Evolutionary conservation across 2,329 filamentous ascomycete species (phyloP).

Genomic region (Cadophora malorum): DNA sequence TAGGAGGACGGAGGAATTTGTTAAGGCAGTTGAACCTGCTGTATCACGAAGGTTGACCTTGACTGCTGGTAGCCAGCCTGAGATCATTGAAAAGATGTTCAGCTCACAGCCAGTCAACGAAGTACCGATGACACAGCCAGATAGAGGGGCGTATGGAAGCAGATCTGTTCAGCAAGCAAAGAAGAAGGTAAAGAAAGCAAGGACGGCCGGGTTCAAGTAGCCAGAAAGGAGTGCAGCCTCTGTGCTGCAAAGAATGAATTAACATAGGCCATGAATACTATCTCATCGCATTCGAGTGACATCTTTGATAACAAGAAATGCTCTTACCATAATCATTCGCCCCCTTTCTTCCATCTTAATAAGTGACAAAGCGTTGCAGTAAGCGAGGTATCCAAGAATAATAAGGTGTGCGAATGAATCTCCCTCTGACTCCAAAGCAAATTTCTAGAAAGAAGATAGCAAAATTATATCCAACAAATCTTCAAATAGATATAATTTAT

Average conservation of each 20-base stretch:
- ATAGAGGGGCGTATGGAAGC: slow-evolving; percentile 55
- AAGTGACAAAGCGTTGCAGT: no score
- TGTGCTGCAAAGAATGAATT: neutral
- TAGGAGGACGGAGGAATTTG: slow-evolving; percentile 42
- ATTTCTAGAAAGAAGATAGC: no score
- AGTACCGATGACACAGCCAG: slow-evolving; percentile 53
- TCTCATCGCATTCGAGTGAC: neutral
- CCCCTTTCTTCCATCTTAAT: no score
- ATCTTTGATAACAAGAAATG: neutral
- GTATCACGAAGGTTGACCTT: slow-evolving; percentile 52
- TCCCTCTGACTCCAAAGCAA: no score
- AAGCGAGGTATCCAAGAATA: no score
- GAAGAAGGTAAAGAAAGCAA: slow-evolving; percentile 52
- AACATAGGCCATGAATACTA: neutral
- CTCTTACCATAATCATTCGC: no score
- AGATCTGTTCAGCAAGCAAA: slow-evolving; percentile 46
- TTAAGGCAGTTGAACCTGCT: slow-evolving; percentile 41
- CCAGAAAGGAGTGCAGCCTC: neutral
- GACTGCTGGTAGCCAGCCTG: slow-evolving; percentile 42
- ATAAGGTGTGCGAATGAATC: no score
- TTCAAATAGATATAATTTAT: no score
- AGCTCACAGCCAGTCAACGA: slow-evolving; percentile 43
- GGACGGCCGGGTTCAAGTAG: slow-evolving; percentile 42
- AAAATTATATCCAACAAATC: no score
- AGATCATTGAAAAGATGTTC: slow-evolving; percentile 27